Percentiles rank a stretch among this genome's conserved stretches.
Conservation (phyloP, 306 rosid genomes). For the Prunus padus region DNA sequence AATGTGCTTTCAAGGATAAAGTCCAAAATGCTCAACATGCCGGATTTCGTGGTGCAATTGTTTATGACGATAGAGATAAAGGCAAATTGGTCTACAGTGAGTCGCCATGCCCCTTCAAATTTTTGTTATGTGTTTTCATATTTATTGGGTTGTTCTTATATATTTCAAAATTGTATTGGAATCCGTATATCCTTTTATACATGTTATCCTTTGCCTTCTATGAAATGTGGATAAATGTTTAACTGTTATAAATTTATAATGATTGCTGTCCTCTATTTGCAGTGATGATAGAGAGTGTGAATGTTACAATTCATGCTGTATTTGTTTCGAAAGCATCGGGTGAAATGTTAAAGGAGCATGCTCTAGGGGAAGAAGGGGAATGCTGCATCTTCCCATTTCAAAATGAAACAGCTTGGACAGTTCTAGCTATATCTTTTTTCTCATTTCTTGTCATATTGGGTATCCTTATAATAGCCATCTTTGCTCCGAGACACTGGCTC, state of each 20-base stretch:
- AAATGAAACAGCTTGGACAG: slow-evolving; percentile 38
- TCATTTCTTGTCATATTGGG: slow-evolving; percentile 31
- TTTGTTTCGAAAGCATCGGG: slow-evolving; percentile 36
- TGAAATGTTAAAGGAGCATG: slow-evolving; percentile 27
- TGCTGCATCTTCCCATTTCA: slow-evolving; percentile 34
- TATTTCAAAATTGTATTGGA: neutral
- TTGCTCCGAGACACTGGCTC: slow-evolving; percentile 27
- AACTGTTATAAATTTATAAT: neutral
- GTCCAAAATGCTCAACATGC: slow-evolving; percentile 31
- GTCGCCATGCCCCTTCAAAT: slow-evolving; percentile 6
- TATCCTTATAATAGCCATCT: slow-evolving; percentile 28
- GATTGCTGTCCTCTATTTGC: slow-evolving; percentile 2
- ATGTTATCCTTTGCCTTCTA: neutral
- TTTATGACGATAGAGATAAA: slow-evolving; percentile 26
- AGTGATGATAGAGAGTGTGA: slow-evolving; percentile 33
- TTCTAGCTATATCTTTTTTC: slow-evolving; percentile 35
- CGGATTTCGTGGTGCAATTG: slow-evolving; percentile 36
- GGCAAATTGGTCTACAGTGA: slow-evolving; percentile 36
- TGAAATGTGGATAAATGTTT: neutral
- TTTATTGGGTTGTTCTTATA: neutral
- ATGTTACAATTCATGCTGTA: slow-evolving; percentile 29
- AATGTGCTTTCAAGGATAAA: slow-evolving; percentile 34
- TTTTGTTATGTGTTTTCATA: neutral
- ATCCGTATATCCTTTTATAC: neutral
- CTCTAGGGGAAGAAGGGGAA: slow-evolving; percentile 22